These are phyloP conservation scores for Gossypium longicalyx DNA, from an alignment of 345 rosid genomes.

Conservation along the genomic window DNA sequence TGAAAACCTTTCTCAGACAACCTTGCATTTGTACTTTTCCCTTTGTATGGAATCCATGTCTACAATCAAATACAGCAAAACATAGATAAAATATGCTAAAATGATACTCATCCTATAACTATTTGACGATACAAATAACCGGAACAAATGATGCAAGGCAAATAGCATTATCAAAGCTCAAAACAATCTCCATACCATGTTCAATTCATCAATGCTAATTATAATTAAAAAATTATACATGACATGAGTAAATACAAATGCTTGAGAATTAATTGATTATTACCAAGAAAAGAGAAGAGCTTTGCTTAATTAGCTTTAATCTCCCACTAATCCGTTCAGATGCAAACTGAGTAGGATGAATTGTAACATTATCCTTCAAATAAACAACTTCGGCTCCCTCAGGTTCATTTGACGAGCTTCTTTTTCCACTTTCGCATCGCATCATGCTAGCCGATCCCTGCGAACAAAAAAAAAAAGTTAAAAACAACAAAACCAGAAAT, in stretches of 20 bases:
- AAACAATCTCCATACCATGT: not conserved
- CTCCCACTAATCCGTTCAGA: conserved; percentile 91
- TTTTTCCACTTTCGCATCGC: conserved; percentile 57
- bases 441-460: conserved; percentile 76
- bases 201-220: too few relatives aligned
- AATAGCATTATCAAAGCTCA: not conserved
- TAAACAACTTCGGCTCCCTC: conserved; percentile 73
- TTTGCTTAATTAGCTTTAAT: conserved; percentile 83
- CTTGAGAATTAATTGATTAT: conserved; percentile 11
- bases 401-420: conserved; percentile 52
- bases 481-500: conserved; percentile 1
- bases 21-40: conserved; percentile 57
- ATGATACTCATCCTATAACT: not conserved
- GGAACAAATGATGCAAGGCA: too few relatives aligned
- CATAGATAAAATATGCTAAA: not conserved
- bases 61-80: conserved; percentile 21
- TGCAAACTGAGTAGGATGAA: conserved; percentile 87
- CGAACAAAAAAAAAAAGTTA: not conserved
- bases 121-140: not conserved
- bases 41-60: conserved; percentile 96
- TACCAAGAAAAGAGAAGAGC: conserved; percentile 68
- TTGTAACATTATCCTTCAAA: conserved; percentile 73
- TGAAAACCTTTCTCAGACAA: conserved; percentile 74
- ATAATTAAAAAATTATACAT: not conserved
- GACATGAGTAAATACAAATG: not conserved